Base-by-base conservation (phyloP, 805 yeast species). In the Candida parachauliodes region DNA sequence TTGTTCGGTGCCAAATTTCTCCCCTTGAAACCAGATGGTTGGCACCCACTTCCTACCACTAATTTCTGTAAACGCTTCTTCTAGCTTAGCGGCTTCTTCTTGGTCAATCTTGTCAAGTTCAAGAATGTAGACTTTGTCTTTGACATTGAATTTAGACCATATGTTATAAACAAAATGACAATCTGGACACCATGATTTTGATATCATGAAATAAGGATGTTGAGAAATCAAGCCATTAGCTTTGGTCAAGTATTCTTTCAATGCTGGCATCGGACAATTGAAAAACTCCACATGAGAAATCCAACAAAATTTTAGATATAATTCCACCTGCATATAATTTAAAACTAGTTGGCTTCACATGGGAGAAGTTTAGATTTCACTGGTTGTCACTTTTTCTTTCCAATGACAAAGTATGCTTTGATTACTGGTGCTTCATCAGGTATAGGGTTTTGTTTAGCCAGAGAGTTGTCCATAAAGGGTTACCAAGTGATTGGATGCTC, bases 141-240 rank as follows among this genome's bases (percentile, higher is more conserved):
- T 49, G 7, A 81, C 78, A 7, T 70, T 67, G 49, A 68, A 75
- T 37, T 74, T 70, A 34, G 71, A 66, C 71, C 79, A 81, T 16
- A 81, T 57, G 19, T 61, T 59, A 42, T 74, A 68, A 3, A 83
- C 76, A 53, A 81, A 83, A 34, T 74, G 77, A 49, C 89, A 83
- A 49, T 83, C 89, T 3, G 87, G 85, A 57, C 93, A 83, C 88
- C 88, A 83, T 14, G 81, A 70, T 47, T 83, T 83, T 28, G 84
- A 76, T 9, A 83, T 53, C 72, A 80, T 74, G 42, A 83, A 65
- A 47, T 58, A 76, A 34, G 65, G 65, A 57, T 80, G 60, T 18
- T 33, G 28, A 4, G 28, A 10, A 3, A 33, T 33, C 14, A 33
- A 25, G 7, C 9, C 20, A 6, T 25, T 24, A 14, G 30, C 36